A percentile compares a stretch with the other conserved stretches of the same genome.
Evolutionary conservation across 176 grass and related monocot species (phyloP).

Genomic region (Oryza nivara): DNA sequence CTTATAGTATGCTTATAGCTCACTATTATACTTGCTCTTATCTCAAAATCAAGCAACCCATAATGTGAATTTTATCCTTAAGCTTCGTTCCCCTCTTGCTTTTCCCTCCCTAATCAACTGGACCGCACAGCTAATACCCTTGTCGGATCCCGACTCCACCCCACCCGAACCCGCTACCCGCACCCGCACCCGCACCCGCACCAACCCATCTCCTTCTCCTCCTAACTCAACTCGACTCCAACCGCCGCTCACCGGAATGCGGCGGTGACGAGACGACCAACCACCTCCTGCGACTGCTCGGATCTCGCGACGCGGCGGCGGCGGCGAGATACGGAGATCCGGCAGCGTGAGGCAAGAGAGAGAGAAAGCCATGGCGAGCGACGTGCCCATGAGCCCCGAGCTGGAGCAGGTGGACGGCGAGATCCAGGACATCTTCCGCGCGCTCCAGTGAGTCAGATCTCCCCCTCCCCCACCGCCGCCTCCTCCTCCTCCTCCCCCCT

Average conservation of each 20-base stretch:
- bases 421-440: constrained; percentile 97
- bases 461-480: neutral
- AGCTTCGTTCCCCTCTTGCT: too few relatives aligned
- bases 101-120: neutral
- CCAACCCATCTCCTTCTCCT: constrained; percentile 10
- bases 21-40: neutral
- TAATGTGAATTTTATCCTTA: neutral
- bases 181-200: neutral
- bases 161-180: too few relatives aligned
- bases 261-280: neutral
- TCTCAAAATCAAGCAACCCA: neutral
- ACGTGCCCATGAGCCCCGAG: constrained; percentile 84
- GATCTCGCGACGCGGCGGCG: constrained; percentile 1
- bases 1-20: too few relatives aligned
- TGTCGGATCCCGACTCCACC: neutral
- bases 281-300: neutral
- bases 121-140: constrained; percentile 19
- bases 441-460: constrained; percentile 79
- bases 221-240: constrained; percentile 25
- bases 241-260: constrained; percentile 40
- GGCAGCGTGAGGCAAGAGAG: neutral
- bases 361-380: constrained; percentile 60
- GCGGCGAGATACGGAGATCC: neutral
- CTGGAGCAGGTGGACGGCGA: constrained; percentile 92
- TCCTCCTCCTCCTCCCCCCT: neutral